Evolutionary conservation across 1,284 basidiomycete genomes (phyloP).

Genomic region (Golubevia sp.): DNA sequence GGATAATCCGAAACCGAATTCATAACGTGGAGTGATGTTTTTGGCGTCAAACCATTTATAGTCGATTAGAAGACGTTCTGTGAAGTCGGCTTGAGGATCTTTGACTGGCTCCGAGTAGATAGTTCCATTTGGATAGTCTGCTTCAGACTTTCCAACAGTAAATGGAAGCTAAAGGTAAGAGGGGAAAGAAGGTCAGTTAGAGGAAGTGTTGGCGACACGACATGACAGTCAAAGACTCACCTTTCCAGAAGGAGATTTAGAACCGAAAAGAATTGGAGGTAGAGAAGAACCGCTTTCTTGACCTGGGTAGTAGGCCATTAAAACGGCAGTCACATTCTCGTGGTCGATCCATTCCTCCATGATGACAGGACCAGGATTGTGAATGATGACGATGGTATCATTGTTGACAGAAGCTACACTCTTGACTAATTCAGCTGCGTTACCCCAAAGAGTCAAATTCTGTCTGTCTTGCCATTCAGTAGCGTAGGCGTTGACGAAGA

Average conservation of each 20-base stretch:
- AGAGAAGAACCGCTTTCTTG: constrained; percentile 8
- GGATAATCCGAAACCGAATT: constrained; percentile 1
- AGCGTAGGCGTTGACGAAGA: constrained; percentile 24
- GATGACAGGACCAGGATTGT: constrained; percentile 39
- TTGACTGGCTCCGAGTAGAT: constrained; percentile 11
- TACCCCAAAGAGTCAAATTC: constrained; percentile 15
- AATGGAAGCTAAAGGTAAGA: constrained; percentile 18
- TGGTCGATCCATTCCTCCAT: constrained; percentile 17
- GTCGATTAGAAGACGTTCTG: neutral
- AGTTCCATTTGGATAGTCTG: constrained; percentile 27
- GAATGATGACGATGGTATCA: constrained; percentile 58
- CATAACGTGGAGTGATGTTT: neutral
- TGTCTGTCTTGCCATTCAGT: constrained; percentile 26
- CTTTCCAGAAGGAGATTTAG: constrained; percentile 23
- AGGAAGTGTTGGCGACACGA: no score
- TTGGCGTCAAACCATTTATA: neutral
- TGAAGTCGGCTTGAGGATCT: neutral
- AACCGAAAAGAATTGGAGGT: constrained; percentile 29
- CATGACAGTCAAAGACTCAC: neutral
- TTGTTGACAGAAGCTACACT: constrained; percentile 39
- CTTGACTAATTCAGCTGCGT: constrained; percentile 27
- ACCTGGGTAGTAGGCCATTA: neutral
- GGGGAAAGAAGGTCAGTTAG: neutral
- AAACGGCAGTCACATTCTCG: constrained; percentile 12
- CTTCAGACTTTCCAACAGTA: constrained; percentile 28